Conservation (phyloP, 768 basidiomycete species). For the Auriscalpium orientale region DNA sequence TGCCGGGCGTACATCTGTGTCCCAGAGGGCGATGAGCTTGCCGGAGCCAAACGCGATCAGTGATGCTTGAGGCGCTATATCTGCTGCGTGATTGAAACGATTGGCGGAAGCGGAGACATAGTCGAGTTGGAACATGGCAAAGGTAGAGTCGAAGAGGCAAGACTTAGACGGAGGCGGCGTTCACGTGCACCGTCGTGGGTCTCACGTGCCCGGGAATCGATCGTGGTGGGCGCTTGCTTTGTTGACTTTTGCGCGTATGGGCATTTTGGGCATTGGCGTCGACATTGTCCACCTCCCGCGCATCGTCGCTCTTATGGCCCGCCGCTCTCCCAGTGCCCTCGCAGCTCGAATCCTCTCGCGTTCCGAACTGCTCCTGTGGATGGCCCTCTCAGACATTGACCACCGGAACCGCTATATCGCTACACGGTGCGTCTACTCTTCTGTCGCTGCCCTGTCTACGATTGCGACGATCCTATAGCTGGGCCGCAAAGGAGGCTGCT, state of each 20-base stretch:
- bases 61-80: slow-evolving; percentile 21
- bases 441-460: slow-evolving; percentile 2
- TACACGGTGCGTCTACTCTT: slow-evolving; percentile 47
- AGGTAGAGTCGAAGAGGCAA: not conserved
- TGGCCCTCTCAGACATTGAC: slow-evolving; percentile 22
- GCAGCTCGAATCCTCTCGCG: slow-evolving; percentile 58
- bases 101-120: slow-evolving; percentile 46
- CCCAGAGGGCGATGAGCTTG: slow-evolving; percentile 53
- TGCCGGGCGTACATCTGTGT: slow-evolving; percentile 35
- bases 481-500: slow-evolving; percentile 79
- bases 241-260: slow-evolving; percentile 29
- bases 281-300: slow-evolving; percentile 69
- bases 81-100: slow-evolving; percentile 34
- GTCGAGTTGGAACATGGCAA: slow-evolving; percentile 4
- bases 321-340: slow-evolving; percentile 39
- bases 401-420: slow-evolving; percentile 47
- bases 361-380: slow-evolving; percentile 34
- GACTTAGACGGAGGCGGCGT: not conserved
- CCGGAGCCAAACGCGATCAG: slow-evolving; percentile 54
- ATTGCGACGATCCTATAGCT: slow-evolving; percentile 34
- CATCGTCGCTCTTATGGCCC: slow-evolving; percentile 43
- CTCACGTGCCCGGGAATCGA: not conserved
- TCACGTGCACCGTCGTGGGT: not conserved
- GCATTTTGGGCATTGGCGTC: slow-evolving; percentile 67
- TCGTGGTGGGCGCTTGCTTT: not conserved